phyloP scores from a whole-genome alignment of 768 basidiomycete genomes.

The Collybia sp. region DNA sequence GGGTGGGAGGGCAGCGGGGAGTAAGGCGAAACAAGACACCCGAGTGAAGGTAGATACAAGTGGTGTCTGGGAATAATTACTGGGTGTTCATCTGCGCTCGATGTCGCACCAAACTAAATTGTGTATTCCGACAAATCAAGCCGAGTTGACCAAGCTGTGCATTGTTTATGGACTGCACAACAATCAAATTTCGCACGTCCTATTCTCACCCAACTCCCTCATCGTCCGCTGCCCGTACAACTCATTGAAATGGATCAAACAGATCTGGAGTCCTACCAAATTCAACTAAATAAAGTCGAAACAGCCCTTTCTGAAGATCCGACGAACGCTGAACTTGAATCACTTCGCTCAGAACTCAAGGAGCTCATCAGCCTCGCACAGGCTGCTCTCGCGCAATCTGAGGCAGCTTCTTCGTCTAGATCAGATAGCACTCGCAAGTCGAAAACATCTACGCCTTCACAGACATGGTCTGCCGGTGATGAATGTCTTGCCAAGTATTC shows the following conservation, averaged over 20 bases:
- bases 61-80: conserved; percentile 61
- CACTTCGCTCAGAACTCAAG: conserved; percentile 71
- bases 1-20: conserved; percentile 69
- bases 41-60: conserved; percentile 56
- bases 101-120: neutral
- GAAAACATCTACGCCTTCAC: conserved; percentile 40
- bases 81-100: neutral
- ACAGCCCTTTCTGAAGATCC: conserved; percentile 73
- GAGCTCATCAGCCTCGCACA: conserved; percentile 83
- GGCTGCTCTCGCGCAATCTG: conserved; percentile 63
- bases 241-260: conserved; percentile 46
- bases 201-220: too few relatives aligned
- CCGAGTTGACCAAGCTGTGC: too few relatives aligned
- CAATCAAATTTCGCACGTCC: too few relatives aligned
- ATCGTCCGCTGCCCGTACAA: too few relatives aligned
- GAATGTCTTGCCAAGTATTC: conserved; percentile 87
- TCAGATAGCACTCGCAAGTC: conserved; percentile 54
- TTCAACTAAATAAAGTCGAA: conserved; percentile 87
- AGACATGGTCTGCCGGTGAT: conserved; percentile 75
- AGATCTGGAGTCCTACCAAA: conserved; percentile 88
- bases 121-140: neutral
- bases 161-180: too few relatives aligned
- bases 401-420: conserved; percentile 58
- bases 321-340: conserved; percentile 64
- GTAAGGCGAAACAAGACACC: conserved; percentile 80